These are phyloP conservation scores for Globisporangium takayamanum DNA, from an alignment of 352 stramenopile genomes.

Conservation along the genomic window DNA sequence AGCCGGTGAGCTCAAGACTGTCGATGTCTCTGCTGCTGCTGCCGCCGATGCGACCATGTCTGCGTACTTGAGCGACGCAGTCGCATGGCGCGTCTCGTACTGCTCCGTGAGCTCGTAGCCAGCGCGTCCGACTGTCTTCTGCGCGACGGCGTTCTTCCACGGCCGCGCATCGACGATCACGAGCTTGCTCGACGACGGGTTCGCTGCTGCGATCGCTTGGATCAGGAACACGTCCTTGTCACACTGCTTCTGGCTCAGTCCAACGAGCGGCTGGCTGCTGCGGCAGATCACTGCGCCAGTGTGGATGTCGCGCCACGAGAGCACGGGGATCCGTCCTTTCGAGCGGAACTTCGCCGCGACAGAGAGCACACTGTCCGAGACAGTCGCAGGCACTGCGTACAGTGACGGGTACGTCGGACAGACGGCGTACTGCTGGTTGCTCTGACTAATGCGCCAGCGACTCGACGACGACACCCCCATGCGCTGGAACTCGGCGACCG, in stretches of 20 bases:
- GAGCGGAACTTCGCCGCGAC: conserved; percentile 82
- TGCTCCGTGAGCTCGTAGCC: conserved; percentile 86
- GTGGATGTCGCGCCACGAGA: conserved; percentile 73
- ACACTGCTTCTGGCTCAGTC: conserved; percentile 73
- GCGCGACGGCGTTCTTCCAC: conserved; percentile 87
- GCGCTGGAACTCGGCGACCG: conserved; percentile 59
- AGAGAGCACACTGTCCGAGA: conserved; percentile 54
- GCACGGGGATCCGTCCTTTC: conserved; percentile 72
- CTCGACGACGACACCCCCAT: conserved; percentile 52
- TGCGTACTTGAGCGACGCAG: conserved; percentile 52
- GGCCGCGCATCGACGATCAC: conserved; percentile 88
- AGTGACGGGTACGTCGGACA: conserved; percentile 75
- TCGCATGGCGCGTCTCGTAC: conserved; percentile 64
- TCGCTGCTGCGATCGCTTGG: conserved; percentile 67
- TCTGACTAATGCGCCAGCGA: conserved; percentile 61
- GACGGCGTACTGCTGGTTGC: conserved; percentile 64
- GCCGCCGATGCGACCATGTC: conserved; percentile 45
- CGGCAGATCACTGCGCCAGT: conserved; percentile 74
- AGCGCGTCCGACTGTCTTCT: conserved; percentile 85
- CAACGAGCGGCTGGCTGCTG: conserved; percentile 81
- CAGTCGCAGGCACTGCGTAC: conserved; percentile 56
- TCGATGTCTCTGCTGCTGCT: conserved; percentile 15
- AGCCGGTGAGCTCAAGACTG: conserved; percentile 15
- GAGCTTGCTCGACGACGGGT: conserved; percentile 71
- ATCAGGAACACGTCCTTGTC: conserved; percentile 83